phyloP scores from a whole-genome alignment of 495 filamentous ascomycete species.

The Emericellopsis terricola region DNA sequence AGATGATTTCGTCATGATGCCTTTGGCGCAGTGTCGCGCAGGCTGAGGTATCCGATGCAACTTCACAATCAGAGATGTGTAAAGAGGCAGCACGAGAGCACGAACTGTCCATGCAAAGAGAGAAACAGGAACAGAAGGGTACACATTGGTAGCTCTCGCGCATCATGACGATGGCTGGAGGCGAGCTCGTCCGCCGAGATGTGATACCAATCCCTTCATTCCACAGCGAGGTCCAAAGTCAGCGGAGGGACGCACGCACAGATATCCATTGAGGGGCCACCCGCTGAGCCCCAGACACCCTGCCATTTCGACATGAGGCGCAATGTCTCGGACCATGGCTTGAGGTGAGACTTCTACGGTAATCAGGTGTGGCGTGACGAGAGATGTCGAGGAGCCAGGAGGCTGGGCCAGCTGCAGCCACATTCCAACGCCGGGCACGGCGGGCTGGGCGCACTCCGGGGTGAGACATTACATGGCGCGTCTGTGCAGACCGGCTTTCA shows the following conservation, averaged over 20 bases:
- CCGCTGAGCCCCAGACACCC: no score
- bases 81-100: background rate
- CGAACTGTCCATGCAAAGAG: background rate
- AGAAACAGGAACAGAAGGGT: background rate
- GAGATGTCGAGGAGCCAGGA: no score
- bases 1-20: no score
- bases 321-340: background rate
- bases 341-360: no score
- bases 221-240: no score
- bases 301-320: conserved; percentile 2
- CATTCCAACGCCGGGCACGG: conserved; percentile 1
- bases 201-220: background rate
- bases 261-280: no score
- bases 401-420: background rate
- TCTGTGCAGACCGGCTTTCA: no score
- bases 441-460: background rate
- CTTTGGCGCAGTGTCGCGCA: background rate
- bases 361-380: no score
- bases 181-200: background rate
- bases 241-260: no score
- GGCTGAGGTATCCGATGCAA: no score
- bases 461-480: no score
- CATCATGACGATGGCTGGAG: background rate
- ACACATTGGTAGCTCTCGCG: background rate
- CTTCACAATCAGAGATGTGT: no score